Base-by-base conservation (phyloP, 2,329 filamentous ascomycete species). In the Arthrobotrys megalospora region DNA sequence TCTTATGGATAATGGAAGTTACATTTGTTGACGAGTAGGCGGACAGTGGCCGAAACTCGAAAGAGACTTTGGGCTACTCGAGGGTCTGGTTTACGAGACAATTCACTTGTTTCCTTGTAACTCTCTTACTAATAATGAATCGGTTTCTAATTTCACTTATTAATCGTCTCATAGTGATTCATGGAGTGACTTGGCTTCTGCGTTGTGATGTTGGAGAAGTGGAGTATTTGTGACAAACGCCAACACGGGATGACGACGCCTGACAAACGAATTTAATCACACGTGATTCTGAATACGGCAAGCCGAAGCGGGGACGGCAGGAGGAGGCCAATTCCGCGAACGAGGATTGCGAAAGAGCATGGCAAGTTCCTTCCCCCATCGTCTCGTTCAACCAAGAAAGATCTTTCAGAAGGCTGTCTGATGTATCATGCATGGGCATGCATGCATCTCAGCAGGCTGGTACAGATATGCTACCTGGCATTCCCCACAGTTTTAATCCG, bases 71-170 rank as follows among this genome's bases (percentile, higher is more conserved):
- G 6, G 41, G 2, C 16, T 28, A 14, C 19, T 32, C 1, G 14
- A 41, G 6, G 14, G 60, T 73, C 69, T 73, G 60, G 62, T 73
- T 73, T 73, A 55, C 62, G 69, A 73, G 69, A 73, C 50, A 73
- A 5, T 60, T 24, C 21, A 28, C 36, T n/a, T 38, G 11, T 24
- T 60, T 28, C 36, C n/a, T 7, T 43, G 14, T n/a, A 53, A 53
- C n/a, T 53, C 50, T 53, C 28, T 58, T 58, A 58, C 52, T 58
- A 60, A 60, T 60, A 60, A 60, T 60, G 55, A 60, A 60, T 43
- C 34, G 3, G 36, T 24, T 41, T 43, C 19, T 4, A 28, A 28
- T 43, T n/a, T n/a, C 19, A 24, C 4, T 41, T 60, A 60, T 12
- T n/a, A 24, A 60, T 43, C 55, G 2, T 11, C 19, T 60, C 55